Evolutionary conservation across 2,329 filamentous ascomycete species (phyloP).

Genomic region (Plenodomus tracheiphilus): DNA sequence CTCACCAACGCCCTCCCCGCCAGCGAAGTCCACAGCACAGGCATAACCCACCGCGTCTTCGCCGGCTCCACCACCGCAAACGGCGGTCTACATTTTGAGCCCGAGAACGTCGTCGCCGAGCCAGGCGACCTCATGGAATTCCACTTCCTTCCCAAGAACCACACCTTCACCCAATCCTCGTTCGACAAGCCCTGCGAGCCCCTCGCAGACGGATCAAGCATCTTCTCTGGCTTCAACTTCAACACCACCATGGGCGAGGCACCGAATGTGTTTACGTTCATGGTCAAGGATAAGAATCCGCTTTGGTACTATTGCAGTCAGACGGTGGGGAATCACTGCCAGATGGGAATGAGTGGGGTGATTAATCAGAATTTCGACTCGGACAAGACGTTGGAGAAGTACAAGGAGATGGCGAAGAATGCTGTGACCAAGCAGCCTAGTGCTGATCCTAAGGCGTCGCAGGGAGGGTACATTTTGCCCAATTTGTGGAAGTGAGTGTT

Average conservation of each 20-base stretch:
- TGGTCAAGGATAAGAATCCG: constrained; percentile 68
- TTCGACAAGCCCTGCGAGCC: constrained; percentile 72
- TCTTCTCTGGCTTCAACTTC: constrained; percentile 67
- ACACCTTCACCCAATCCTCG: constrained; percentile 75
- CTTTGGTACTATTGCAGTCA: constrained; percentile 79
- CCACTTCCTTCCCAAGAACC: constrained; percentile 62
- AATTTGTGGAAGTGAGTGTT: constrained; percentile 28
- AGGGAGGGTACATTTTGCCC: constrained; percentile 28
- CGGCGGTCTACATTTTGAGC: constrained; percentile 38
- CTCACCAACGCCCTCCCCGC: constrained; percentile 21
- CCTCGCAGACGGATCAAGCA: constrained; percentile 53
- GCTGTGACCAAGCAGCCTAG: constrained; percentile 29
- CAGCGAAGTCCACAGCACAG: constrained; percentile 19
- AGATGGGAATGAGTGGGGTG: constrained; percentile 72
- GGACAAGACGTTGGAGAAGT: constrained; percentile 31
- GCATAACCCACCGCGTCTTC: constrained; percentile 33
- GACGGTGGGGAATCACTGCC: constrained; percentile 64
- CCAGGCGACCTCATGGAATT: constrained; percentile 49
- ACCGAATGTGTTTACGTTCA: constrained; percentile 63
- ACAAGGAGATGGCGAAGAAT: constrained; percentile 29
- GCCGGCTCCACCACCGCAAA: constrained; percentile 30
- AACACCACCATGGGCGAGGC: constrained; percentile 45
- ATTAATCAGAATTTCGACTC: constrained; percentile 58
- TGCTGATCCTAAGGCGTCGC: constrained; percentile 12
- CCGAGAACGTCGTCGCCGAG: constrained; percentile 36